These are phyloP conservation scores for Trichoderma polysporum DNA, from an alignment of 2,329 filamentous ascomycete genomes.

Conservation along the genomic window DNA sequence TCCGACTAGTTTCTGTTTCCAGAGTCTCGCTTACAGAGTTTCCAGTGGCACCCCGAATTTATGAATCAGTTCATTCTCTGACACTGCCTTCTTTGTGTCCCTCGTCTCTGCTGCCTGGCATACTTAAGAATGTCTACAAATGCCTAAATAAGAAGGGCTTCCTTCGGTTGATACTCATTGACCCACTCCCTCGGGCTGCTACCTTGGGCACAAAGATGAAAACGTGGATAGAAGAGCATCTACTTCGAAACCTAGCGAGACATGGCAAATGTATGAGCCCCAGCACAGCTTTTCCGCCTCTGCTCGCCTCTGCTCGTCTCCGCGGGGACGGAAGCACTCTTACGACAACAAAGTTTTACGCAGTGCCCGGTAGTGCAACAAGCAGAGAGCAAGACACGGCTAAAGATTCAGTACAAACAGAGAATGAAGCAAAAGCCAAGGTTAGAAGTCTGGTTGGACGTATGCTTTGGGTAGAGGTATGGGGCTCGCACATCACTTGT, in stretches of 20 bases:
- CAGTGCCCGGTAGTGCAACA: conserved; percentile 37
- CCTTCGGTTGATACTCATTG: conserved; percentile 61
- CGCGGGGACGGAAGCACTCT: conserved; percentile 48
- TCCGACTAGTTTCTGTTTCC: conserved; percentile 42
- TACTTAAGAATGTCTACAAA: conserved; percentile 57
- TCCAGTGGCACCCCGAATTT: conserved; percentile 43
- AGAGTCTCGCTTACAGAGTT: conserved; percentile 37
- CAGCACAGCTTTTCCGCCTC: conserved; percentile 56
- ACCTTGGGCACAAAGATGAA: conserved; percentile 58
- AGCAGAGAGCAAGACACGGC: conserved; percentile 8
- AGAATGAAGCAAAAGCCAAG: conserved; percentile 42
- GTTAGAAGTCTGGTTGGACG: conserved; percentile 54
- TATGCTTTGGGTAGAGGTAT: conserved; percentile 61
- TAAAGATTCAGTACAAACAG: conserved; percentile 14
- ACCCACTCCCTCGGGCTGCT: conserved; percentile 57
- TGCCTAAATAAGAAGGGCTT: conserved; percentile 55
- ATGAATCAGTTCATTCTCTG: conserved; percentile 52
- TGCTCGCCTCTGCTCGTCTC: conserved; percentile 57
- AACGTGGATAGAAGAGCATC: conserved; percentile 61
- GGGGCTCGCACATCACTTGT: conserved; percentile 53
- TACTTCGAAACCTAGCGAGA: conserved; percentile 59
- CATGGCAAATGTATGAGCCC: conserved; percentile 61
- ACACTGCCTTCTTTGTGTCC: conserved; percentile 57
- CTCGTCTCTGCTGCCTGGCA: conserved; percentile 53
- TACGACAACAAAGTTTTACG: conserved; percentile 51